Evolutionary conservation across 768 basidiomycete species (phyloP), one percentile per base, ranked within the genome.

Genomic region (Piloderma croceum): DNA sequence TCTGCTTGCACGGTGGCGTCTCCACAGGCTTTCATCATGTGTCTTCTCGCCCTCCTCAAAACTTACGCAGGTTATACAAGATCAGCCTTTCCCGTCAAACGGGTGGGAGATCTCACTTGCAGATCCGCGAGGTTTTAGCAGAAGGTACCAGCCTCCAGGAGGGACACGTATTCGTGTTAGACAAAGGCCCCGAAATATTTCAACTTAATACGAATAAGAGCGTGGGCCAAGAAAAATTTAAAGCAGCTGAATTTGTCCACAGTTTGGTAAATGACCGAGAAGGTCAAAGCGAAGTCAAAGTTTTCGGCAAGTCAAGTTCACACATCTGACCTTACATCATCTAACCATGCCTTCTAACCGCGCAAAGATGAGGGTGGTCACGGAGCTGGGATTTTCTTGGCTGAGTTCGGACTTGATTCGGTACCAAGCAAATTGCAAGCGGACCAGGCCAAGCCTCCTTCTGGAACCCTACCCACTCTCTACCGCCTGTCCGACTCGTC

Each of bases 131-230:
- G 54, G 71, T 81, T 9, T 50, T 62, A 3, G 56, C 67, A 0
- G 63, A 61, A 9, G 67, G 67, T 6, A 45, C 67, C 17, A 79
- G 70, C 56, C 59, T 81, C 39, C 54, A 71, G 12, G 64, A 68
- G 41, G 79, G 75, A 6, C 74, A 76, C 24, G 75, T 76, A 1
- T 81, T 76, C 54, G 68, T 81, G 17, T 62, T 81, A 13, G 80
- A 81, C 53, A 76, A 74, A 56, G 77, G 77, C 25, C 44, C 53
- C 2, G 48, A 69, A 27, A 51, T 81, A 23, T 70, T 68, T 65
- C 74, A 81, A 49, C 68, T 73, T 43, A 80, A 81, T 47, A 74
- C 74, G n/a, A 69, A 68, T 44, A 57, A 59, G 5, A 76, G 77
- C 37, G 51, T 62, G 2, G 77, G 79, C 1, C 72, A 73, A 53